phyloP scores from a whole-genome alignment of 331 rosid genomes.

The Cydonia oblonga region DNA sequence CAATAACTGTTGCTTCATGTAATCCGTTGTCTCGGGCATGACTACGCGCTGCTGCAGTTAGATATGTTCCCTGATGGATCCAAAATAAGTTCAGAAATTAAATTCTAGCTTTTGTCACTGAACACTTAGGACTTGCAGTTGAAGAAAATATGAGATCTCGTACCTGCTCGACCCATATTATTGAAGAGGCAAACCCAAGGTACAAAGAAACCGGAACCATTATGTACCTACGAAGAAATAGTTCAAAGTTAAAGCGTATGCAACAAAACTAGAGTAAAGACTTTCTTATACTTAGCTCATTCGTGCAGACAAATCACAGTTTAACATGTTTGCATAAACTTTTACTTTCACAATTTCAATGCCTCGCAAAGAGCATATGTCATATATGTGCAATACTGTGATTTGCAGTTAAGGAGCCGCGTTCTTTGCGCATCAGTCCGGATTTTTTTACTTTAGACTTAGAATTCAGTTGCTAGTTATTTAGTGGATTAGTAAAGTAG shows the following conservation, averaged over 20 bases:
- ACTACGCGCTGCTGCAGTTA: slow-evolving; percentile 60
- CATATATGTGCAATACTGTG: too few relatives aligned
- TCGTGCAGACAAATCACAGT: not conserved
- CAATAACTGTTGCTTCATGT: slow-evolving; percentile 75
- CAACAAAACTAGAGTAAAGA: not conserved
- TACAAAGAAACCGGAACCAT: slow-evolving; percentile 82
- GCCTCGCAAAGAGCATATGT: too few relatives aligned
- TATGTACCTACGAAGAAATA: slow-evolving; percentile 54
- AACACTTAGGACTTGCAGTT: not conserved
- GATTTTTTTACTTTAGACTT: not conserved
- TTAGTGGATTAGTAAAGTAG: not conserved
- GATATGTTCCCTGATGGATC: slow-evolving; percentile 73
- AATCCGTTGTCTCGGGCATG: slow-evolving; percentile 52
- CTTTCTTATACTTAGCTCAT: not conserved
- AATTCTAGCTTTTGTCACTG: slow-evolving; percentile 1
- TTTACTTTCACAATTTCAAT: not conserved
- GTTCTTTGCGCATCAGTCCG: not conserved
- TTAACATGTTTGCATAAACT: not conserved
- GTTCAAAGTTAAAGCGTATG: slow-evolving; percentile 4
- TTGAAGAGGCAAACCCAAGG: slow-evolving; percentile 92
- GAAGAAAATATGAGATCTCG: slow-evolving; percentile 14
- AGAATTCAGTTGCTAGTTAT: not conserved
- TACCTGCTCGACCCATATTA: slow-evolving; percentile 95
- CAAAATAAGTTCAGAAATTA: slow-evolving; percentile 15
- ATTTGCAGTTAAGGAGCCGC: not conserved